Percentiles rank a stretch among this genome's conserved stretches.
phyloP scores from a whole-genome alignment of 805 yeast species.

The Starmera dryadoides region DNA sequence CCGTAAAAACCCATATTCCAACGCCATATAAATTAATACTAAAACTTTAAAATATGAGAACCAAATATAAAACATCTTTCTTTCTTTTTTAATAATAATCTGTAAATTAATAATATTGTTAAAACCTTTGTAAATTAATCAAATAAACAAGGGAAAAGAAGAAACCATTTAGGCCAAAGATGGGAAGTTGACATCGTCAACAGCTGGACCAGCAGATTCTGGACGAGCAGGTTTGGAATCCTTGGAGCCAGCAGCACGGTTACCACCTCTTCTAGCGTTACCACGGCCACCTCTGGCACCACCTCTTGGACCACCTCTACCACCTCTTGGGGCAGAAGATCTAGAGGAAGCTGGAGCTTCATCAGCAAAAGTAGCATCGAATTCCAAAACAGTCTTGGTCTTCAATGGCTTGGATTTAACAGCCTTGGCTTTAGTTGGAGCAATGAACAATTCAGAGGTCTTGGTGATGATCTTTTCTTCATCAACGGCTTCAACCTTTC shows the following conservation, averaged over 20 bases:
- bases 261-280: conserved; percentile 15
- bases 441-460: conserved; percentile 52
- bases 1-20: too few species aligned
- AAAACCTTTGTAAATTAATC: too few species aligned
- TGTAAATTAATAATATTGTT: too few species aligned
- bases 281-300: conserved; percentile 20
- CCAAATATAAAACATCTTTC: too few species aligned
- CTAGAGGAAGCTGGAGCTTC: conserved; percentile 33
- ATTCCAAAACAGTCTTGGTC: conserved; percentile 73
- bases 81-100: too few species aligned
- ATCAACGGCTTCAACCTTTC: conserved; percentile 28
- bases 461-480: conserved; percentile 58
- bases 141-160: not conserved
- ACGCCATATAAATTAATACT: too few species aligned
- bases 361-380: conserved; percentile 67
- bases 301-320: too few species aligned
- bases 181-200: conserved; percentile 67
- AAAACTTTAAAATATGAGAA: too few species aligned
- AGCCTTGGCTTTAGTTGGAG: conserved; percentile 60
- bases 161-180: conserved; percentile 49
- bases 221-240: too few species aligned
- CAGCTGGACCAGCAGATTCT: conserved; percentile 29
- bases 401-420: conserved; percentile 67
- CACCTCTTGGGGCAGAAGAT: conserved; percentile 25
- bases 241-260: too few species aligned